Percentiles rank a stretch among this genome's conserved stretches.
Evolutionary conservation across 2,329 filamentous ascomycete genomes (phyloP).

Genomic region (Microdochium paspali): DNA sequence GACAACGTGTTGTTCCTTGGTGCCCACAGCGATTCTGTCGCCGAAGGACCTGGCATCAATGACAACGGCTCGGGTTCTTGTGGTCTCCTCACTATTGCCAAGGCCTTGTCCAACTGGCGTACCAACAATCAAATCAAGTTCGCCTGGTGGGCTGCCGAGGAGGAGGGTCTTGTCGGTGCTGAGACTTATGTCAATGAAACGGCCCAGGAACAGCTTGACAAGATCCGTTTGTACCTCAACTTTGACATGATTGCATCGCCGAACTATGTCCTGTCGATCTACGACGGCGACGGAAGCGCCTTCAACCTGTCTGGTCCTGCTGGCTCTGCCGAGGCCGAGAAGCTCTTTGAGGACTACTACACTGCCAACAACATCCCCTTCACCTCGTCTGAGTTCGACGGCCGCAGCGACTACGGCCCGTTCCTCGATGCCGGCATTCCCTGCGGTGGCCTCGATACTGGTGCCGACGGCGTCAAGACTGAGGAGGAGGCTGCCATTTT

Average conservation of each 20-base stretch:
- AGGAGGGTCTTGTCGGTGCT: slow-evolving; percentile 53
- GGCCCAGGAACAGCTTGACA: slow-evolving; percentile 38
- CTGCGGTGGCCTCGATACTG: slow-evolving; percentile 48
- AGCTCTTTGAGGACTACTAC: slow-evolving; percentile 39
- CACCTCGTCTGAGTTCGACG: slow-evolving; percentile 42
- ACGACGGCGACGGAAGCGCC: slow-evolving; percentile 41
- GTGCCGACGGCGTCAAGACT: slow-evolving; percentile 50
- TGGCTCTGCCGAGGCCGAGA: slow-evolving; percentile 42
- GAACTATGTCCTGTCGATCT: slow-evolving; percentile 25
- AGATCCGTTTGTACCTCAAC: slow-evolving; percentile 51
- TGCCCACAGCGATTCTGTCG: slow-evolving; percentile 52
- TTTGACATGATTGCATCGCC: slow-evolving; percentile 49
- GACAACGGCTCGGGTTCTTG: slow-evolving; percentile 54
- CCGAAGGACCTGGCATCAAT: slow-evolving; percentile 55
- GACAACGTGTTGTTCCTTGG: slow-evolving; percentile 49
- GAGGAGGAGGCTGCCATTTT: slow-evolving; percentile 39
- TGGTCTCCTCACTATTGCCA: slow-evolving; percentile 48
- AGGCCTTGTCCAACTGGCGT: slow-evolving; percentile 44
- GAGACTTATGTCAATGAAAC: slow-evolving; percentile 41
- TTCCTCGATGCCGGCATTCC: slow-evolving; percentile 48
- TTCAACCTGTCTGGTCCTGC: slow-evolving; percentile 40
- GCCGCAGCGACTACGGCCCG: slow-evolving; percentile 49
- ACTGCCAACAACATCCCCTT: slow-evolving; percentile 27
- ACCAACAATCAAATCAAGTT: slow-evolving; percentile 55
- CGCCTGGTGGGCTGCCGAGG: slow-evolving; percentile 55